Conservation (phyloP, 768 basidiomycete genomes). For the Rickenella mellea region DNA sequence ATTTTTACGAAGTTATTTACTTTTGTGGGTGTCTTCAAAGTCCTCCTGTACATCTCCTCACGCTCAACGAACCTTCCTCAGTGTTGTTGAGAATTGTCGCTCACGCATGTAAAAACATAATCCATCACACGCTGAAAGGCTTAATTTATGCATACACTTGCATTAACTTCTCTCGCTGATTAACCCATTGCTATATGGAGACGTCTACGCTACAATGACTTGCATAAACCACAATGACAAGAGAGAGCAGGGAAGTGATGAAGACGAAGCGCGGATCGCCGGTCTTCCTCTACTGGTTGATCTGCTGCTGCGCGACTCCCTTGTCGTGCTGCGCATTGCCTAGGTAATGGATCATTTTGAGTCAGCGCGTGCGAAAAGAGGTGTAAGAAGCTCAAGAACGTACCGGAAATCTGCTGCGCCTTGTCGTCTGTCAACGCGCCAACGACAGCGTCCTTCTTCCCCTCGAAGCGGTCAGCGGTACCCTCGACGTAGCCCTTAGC, state of each 20-base stretch:
- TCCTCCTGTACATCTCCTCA: too few relatives aligned
- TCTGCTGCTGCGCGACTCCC: constrained; percentile 42
- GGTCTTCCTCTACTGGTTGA: constrained; percentile 28
- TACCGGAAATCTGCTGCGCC: constrained; percentile 39
- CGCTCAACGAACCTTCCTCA: too few relatives aligned
- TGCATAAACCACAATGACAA: too few relatives aligned
- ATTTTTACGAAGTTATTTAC: not conserved
- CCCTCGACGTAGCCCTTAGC: constrained; percentile 45
- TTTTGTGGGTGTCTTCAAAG: not conserved
- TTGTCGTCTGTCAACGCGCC: constrained; percentile 51
- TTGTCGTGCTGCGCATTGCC: constrained; percentile 48
- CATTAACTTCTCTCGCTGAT: not conserved
- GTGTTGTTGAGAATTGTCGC: too few relatives aligned
- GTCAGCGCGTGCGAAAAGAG: not conserved
- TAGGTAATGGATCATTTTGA: constrained; percentile 10
- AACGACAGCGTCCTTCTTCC: constrained; percentile 44
- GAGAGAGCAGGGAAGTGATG: too few relatives aligned
- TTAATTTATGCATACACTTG: not conserved
- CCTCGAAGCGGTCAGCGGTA: constrained; percentile 29
- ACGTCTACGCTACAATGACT: too few relatives aligned
- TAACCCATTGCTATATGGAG: not conserved
- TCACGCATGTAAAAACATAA: too few relatives aligned
- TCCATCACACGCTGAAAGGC: too few relatives aligned
- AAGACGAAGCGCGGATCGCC: too few relatives aligned
- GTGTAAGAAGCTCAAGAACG: constrained; percentile 5